These are phyloP conservation scores for Phytophthora macrochlamydospora DNA, from an alignment of 352 stramenopile species.

Conservation along the genomic window DNA sequence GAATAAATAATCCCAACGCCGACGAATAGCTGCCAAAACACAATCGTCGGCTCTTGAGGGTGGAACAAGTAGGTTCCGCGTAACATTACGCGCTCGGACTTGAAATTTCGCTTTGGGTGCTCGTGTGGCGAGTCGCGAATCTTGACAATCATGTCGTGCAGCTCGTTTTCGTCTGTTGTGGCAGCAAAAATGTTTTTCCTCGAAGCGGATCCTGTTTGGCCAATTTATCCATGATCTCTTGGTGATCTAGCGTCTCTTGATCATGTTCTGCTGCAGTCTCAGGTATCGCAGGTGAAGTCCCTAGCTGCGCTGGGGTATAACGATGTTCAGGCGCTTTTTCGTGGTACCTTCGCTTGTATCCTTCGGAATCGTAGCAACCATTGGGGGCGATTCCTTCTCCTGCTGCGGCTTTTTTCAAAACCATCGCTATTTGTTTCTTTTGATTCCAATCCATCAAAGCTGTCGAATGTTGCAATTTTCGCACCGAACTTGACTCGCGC, in stretches of 20 bases:
- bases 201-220: slow-evolving; percentile 7
- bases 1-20: slow-evolving; percentile 86
- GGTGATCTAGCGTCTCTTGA: slow-evolving; percentile 17
- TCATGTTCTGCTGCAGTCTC: slow-evolving; percentile 12
- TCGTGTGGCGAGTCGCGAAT: slow-evolving; percentile 55
- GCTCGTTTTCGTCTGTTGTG: slow-evolving; percentile 24
- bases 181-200: slow-evolving; percentile 23
- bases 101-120: slow-evolving; percentile 49
- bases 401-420: slow-evolving; percentile 1
- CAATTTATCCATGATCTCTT: slow-evolving; percentile 22
- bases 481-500: slow-evolving; percentile 13
- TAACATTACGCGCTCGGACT: slow-evolving; percentile 59
- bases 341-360: no score
- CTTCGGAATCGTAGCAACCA: no score
- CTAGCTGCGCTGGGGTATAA: slow-evolving; percentile 10
- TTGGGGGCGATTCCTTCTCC: background rate
- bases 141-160: slow-evolving; percentile 49
- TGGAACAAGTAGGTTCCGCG: slow-evolving; percentile 81
- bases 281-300: background rate
- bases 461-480: slow-evolving; percentile 19
- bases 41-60: slow-evolving; percentile 65
- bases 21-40: slow-evolving; percentile 81
- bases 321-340: slow-evolving; percentile 16
- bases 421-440: slow-evolving; percentile 8
- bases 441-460: slow-evolving; percentile 13